Evolutionary conservation across 768 basidiomycete genomes (phyloP).

Genomic region (Suillus ampliporus): DNA sequence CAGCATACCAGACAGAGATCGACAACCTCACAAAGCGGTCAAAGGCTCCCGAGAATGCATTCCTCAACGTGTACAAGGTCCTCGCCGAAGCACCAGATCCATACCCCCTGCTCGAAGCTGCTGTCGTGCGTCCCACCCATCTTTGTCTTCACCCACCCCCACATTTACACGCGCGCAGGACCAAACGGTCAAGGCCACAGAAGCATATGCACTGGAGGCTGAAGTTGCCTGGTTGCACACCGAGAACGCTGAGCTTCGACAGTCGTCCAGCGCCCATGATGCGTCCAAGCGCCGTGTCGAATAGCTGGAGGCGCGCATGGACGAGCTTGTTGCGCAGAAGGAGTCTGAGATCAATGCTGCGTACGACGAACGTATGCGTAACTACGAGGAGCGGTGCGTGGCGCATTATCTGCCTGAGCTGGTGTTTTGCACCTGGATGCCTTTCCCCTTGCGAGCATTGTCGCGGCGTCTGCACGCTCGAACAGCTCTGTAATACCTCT

Average conservation of each 20-base stretch:
- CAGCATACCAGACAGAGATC: conserved; percentile 96
- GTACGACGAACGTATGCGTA: conserved; percentile 94
- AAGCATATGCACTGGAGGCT: conserved; percentile 75
- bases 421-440: conserved; percentile 27
- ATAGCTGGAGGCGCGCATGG: conserved; percentile 94
- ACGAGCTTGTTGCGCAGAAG: conserved; percentile 87
- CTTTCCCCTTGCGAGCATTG: conserved; percentile 36
- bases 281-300: conserved; percentile 77
- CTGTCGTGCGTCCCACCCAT: conserved; percentile 62
- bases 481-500: conserved; percentile 62
- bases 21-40: conserved; percentile 93
- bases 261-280: conserved; percentile 70
- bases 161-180: conserved; percentile 55
- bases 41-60: conserved; percentile 92
- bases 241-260: conserved; percentile 84
- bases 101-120: conserved; percentile 93
- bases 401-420: not conserved
- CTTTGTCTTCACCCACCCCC: not conserved
- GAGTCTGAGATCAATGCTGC: conserved; percentile 97
- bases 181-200: conserved; percentile 88
- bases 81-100: conserved; percentile 97
- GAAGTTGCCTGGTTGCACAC: conserved; percentile 77
- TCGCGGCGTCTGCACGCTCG: conserved; percentile 54
- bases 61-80: conserved; percentile 94
- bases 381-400: conserved; percentile 91